Evolutionary conservation across 2,329 filamentous ascomycete genomes (phyloP).

Genomic region (Beauveria asiatica): DNA sequence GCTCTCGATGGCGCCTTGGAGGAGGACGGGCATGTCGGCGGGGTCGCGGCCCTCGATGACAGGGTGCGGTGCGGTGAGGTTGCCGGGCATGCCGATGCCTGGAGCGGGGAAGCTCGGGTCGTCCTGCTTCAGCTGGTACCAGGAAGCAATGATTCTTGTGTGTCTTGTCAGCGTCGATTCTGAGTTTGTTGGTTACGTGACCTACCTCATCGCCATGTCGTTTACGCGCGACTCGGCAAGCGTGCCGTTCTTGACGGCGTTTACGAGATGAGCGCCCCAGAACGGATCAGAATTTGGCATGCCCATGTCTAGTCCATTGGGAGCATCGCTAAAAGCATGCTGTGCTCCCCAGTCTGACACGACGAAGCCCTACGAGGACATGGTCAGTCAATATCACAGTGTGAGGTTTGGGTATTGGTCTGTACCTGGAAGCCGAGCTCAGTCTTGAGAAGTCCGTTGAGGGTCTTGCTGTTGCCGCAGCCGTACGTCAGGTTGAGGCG

Average conservation of each 20-base stretch:
- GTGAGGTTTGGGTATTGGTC: background rate
- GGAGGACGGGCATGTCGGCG: constrained; percentile 29
- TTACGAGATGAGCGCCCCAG: constrained; percentile 46
- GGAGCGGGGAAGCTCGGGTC: constrained; percentile 33
- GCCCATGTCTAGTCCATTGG: constrained; percentile 62
- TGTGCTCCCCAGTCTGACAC: constrained; percentile 62
- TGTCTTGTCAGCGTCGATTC: background rate
- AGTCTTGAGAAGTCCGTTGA: constrained; percentile 59
- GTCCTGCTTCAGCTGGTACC: constrained; percentile 48
- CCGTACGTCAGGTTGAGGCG: constrained; percentile 65
- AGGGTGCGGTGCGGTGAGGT: constrained; percentile 40
- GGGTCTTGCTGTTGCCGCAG: constrained; percentile 59
- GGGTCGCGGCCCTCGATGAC: constrained; percentile 48
- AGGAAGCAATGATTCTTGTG: constrained; percentile 39
- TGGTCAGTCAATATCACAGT: background rate
- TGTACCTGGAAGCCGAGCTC: constrained; percentile 45
- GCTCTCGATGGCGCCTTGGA: constrained; percentile 51
- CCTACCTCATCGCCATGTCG: constrained; percentile 48
- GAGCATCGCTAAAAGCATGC: constrained; percentile 51
- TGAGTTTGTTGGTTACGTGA: background rate
- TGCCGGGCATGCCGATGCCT: constrained; percentile 42
- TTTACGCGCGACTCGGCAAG: constrained; percentile 46
- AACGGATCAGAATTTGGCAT: constrained; percentile 46
- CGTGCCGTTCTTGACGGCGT: constrained; percentile 52
- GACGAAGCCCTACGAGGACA: constrained; percentile 44